Percentiles rank a stretch among this genome's conserved stretches.
These are phyloP conservation scores for Apiotrichum domesticum DNA, from an alignment of 1,284 basidiomycete species.

Conservation along the genomic window DNA sequence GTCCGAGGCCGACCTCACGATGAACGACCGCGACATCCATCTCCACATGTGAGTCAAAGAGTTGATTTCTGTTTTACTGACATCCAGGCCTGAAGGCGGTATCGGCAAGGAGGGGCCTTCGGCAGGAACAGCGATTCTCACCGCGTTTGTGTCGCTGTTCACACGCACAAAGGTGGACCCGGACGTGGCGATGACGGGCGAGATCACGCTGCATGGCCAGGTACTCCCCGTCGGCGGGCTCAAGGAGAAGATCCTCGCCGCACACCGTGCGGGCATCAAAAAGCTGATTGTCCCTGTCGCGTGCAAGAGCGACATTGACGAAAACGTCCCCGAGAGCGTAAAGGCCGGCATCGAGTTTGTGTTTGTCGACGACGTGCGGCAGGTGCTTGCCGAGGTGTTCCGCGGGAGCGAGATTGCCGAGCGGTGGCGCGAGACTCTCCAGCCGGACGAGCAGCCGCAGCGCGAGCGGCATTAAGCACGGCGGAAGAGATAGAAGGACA, in stretches of 20 bases:
- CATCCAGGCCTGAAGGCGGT: slow-evolving; percentile 68
- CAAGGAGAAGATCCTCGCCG: slow-evolving; percentile 93
- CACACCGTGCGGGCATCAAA: slow-evolving; percentile 87
- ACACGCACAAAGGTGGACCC: slow-evolving; percentile 73
- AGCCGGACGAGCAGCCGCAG: slow-evolving; percentile 31
- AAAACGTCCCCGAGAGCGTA: slow-evolving; percentile 89
- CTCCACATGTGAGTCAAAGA: slow-evolving; percentile 65
- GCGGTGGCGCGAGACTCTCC: slow-evolving; percentile 60
- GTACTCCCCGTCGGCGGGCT: slow-evolving; percentile 88
- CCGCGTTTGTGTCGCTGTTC: slow-evolving; percentile 85
- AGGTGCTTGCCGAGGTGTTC: slow-evolving; percentile 83
- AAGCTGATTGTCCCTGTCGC: slow-evolving; percentile 76
- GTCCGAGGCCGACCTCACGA: slow-evolving; percentile 63
- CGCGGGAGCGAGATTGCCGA: slow-evolving; percentile 56
- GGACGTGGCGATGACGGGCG: slow-evolving; percentile 93
- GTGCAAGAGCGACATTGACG: slow-evolving; percentile 85
- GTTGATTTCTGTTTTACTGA: not conserved
- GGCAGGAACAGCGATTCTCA: slow-evolving; percentile 87
- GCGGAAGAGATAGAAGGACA: not conserved
- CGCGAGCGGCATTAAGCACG: slow-evolving; percentile 10
- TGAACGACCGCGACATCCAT: slow-evolving; percentile 80
- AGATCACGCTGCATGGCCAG: slow-evolving; percentile 86
- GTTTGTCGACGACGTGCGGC: slow-evolving; percentile 78
- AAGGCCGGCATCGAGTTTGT: slow-evolving; percentile 89
- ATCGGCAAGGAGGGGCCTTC: slow-evolving; percentile 98